Base-by-base conservation (phyloP, 1,284 basidiomycete genomes). In the Rhizoctonia solani region DNA sequence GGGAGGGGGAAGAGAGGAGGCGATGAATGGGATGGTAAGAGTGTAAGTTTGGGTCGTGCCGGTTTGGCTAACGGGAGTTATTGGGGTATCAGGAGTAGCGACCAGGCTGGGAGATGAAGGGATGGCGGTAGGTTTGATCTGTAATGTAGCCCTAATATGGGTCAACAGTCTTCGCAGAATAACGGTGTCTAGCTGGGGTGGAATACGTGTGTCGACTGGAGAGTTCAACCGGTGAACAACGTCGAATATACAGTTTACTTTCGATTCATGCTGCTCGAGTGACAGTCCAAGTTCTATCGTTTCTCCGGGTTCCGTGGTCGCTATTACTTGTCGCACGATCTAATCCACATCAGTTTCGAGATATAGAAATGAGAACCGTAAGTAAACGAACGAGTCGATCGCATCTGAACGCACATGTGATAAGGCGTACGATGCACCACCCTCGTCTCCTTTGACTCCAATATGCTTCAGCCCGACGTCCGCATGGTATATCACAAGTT, bases 211-310 rank as follows among this genome's bases (percentile, higher is more conserved):
- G n/a, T n/a, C n/a, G n/a, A n/a, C n/a, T n/a, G n/a, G n/a, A n/a
- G n/a, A n/a, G n/a, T n/a, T n/a, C n/a, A n/a, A n/a, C n/a, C n/a
- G 25, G 21, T 47, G 79, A 2, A 78, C 75, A 69, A 89, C 83
- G 70, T 86, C 85, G 72, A 89, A 86, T n/a, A 77, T 77, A 74
- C 86, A 87, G 21, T 68, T 59, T 14, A 72, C 67, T 50, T 68
- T 68, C 19, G 68, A 71, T 39, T 68, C 70, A 5, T 74, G 72
- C 25, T 58, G 29, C 8, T 71, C 27, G 59, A 93, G 81, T 71
- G 87, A 85, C n/a, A 97, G 83, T 3, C 94, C 93, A 54, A 97
- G 78, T 74, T 96, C 93, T 56, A 98, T 84, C n/a, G 89, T 88
- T 73, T 95, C 93, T 3, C 91, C 91, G 49, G 76, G 79, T 54